These are phyloP conservation scores for Xerocomus spinulosus DNA, from an alignment of 768 basidiomycete genomes.

Conservation along the genomic window DNA sequence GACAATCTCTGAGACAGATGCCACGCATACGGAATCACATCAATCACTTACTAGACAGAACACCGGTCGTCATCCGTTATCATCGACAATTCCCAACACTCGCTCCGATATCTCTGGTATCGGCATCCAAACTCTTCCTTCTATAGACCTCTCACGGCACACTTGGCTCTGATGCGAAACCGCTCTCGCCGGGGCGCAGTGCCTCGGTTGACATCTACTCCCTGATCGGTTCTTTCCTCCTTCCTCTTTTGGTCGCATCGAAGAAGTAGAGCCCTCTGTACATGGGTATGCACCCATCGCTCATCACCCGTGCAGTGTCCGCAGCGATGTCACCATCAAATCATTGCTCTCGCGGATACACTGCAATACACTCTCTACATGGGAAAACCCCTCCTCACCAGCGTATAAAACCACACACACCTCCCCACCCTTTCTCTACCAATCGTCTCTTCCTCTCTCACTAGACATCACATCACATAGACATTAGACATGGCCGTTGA, in stretches of 20 bases:
- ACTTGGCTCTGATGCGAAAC: not conserved
- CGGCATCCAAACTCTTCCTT: not conserved
- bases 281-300: not conserved
- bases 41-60: not conserved
- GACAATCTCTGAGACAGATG: too few species aligned
- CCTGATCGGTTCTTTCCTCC: not conserved
- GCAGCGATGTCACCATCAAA: constrained; percentile 1
- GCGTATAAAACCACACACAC: not conserved
- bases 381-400: not conserved
- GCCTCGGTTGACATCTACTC: not conserved
- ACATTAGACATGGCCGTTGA: not conserved
- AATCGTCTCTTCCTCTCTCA: too few species aligned
- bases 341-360: not conserved
- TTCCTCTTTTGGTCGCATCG: not conserved
- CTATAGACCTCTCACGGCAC: not conserved
- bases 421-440: too few species aligned
- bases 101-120: not conserved
- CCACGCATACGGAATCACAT: not conserved
- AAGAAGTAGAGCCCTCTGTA: not conserved
- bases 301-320: not conserved
- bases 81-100: not conserved
- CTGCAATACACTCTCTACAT: not conserved
- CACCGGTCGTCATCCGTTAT: not conserved
- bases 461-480: not conserved
- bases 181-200: not conserved